These are phyloP conservation scores for Pythium periplocum DNA, from an alignment of 352 stramenopile genomes.

Conservation along the genomic window DNA sequence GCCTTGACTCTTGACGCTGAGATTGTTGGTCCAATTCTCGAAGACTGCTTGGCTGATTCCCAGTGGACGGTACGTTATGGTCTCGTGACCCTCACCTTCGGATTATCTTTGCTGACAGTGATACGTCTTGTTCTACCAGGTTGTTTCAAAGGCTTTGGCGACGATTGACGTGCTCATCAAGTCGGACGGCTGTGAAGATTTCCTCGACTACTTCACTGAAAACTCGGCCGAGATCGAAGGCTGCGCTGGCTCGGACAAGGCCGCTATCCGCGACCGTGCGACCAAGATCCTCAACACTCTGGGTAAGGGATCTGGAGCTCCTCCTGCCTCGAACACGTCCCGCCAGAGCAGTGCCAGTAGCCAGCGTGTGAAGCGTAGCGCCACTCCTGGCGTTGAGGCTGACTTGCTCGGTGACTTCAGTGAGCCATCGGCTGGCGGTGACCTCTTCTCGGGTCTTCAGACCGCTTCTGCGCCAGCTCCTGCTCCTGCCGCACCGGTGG, in stretches of 20 bases:
- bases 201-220: constrained; percentile 81
- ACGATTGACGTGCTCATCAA: constrained; percentile 90
- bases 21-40: constrained; percentile 90
- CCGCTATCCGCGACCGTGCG: constrained; percentile 66
- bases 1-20: constrained; percentile 90
- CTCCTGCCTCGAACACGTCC: constrained; percentile 13
- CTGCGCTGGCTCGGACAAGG: constrained; percentile 73
- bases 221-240: constrained; percentile 71
- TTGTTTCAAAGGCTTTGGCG: constrained; percentile 92
- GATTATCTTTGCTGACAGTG: neutral
- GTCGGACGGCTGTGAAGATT: constrained; percentile 75
- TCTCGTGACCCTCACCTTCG: neutral
- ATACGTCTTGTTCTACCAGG: constrained; percentile 22
- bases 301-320: constrained; percentile 35
- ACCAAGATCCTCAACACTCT: constrained; percentile 67
- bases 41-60: constrained; percentile 91
- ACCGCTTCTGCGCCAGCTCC: constrained; percentile 18
- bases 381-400: constrained; percentile 29
- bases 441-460: constrained; percentile 62
- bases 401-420: constrained; percentile 75
- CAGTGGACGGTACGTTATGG: constrained; percentile 55
- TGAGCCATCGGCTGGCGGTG: constrained; percentile 29
- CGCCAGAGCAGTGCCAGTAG: constrained; percentile 15
- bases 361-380: neutral
- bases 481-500: constrained; percentile 1